A percentile compares a stretch with the other conserved stretches of the same genome.
Evolutionary conservation across 164 flowering plant genomes (phyloP).

Genomic region (Stephania japonica): DNA sequence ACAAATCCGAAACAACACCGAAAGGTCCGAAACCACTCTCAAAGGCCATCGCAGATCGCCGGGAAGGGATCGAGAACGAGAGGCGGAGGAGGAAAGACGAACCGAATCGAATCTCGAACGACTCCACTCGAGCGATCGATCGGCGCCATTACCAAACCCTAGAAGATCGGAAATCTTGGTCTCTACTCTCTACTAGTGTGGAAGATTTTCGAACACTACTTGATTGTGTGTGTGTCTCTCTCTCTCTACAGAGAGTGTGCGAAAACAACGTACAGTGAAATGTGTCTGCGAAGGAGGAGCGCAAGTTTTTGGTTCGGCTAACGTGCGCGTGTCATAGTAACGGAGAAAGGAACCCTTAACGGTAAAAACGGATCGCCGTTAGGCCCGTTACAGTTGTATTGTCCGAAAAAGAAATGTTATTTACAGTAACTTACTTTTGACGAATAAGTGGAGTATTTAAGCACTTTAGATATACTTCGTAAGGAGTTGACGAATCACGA

Average conservation of each 20-base stretch:
- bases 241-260: neutral
- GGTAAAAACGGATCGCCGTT: slow-evolving; percentile 17
- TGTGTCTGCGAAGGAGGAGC: neutral
- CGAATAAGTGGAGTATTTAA: too few relatives aligned
- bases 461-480: too few relatives aligned
- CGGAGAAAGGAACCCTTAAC: slow-evolving; percentile 19
- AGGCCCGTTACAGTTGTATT: slow-evolving; percentile 2
- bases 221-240: neutral
- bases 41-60: neutral
- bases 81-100: slow-evolving; percentile 1
- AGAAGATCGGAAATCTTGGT: neutral
- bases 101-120: slow-evolving; percentile 4
- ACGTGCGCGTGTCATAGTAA: slow-evolving; percentile 19
- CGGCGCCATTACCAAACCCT: slow-evolving; percentile 4
- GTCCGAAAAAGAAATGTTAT: slow-evolving; percentile 1
- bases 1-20: neutral
- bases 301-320: slow-evolving; percentile 3
- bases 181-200: neutral
- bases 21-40: neutral
- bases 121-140: neutral
- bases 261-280: neutral
- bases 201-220: slow-evolving; percentile 2
- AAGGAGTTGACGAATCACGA: too few relatives aligned
- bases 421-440: too few relatives aligned
- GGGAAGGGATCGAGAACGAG: slow-evolving; percentile 6